Evolutionary conservation across 176 grass and related monocot species (phyloP).

Genomic region (Cenchrus americanus): DNA sequence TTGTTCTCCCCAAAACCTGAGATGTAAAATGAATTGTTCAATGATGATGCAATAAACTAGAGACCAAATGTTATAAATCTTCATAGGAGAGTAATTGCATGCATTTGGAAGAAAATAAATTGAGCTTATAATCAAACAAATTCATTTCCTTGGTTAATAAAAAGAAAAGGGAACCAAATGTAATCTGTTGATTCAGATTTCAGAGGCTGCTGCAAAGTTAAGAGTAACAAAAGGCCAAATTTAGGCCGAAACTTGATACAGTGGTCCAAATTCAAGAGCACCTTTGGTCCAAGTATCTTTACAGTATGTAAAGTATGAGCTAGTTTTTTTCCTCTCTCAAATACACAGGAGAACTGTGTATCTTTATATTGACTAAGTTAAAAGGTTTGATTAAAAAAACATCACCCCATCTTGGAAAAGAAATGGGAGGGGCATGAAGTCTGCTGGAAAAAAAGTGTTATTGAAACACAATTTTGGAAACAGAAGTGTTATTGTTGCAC

Average conservation of each 20-base stretch:
- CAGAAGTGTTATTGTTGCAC: background rate
- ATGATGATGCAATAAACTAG: slow-evolving; percentile 14
- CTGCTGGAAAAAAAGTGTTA: too few species aligned
- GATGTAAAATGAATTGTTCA: slow-evolving; percentile 32
- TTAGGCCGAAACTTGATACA: background rate
- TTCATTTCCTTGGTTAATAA: background rate
- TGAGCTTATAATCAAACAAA: slow-evolving; percentile 27
- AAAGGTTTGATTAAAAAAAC: too few species aligned
- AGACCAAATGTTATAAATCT: slow-evolving; percentile 12
- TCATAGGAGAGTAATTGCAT: slow-evolving; percentile 11
- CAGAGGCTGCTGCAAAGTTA: slow-evolving; percentile 16
- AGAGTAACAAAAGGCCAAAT: slow-evolving; percentile 22
- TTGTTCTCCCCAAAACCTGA: slow-evolving; percentile 90
- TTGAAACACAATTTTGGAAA: slow-evolving; percentile 19
- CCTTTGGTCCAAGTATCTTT: slow-evolving; percentile 1
- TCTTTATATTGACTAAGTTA: too few species aligned
- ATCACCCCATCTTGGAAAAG: too few species aligned
- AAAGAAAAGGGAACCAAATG: slow-evolving; percentile 15
- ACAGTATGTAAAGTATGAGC: background rate
- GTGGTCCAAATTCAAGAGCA: slow-evolving; percentile 21
- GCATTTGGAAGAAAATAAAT: slow-evolving; percentile 4
- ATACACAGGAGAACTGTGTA: too few species aligned
- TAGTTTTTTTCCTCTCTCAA: background rate
- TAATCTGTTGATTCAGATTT: background rate
- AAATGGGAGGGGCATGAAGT: too few species aligned